Evolutionary conservation across 2,329 filamentous ascomycete genomes (phyloP), one percentile per base, ranked within the genome.

Genomic region (Gaeumannomyces sp.): DNA sequence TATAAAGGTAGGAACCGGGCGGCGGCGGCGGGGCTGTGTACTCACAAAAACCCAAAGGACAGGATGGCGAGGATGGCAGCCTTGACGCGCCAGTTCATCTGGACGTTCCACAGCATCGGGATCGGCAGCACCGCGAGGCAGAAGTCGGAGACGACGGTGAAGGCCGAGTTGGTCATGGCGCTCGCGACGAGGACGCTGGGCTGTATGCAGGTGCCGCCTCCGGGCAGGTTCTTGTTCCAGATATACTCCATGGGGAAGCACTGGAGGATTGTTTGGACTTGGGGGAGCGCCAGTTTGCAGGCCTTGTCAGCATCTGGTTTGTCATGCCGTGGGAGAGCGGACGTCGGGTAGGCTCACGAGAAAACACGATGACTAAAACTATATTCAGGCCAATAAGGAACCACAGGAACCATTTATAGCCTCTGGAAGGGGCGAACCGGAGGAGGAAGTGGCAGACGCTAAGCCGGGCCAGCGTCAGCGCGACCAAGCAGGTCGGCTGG

Each of bases 61-160:
- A 85, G 71, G 61, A 86, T 76, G 4, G 77, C 68, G 5, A 76
- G 78, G 35, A 85, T 75, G 22, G 78, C 73, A 7, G 78, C 64
- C 68, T 83, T 84, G 6, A 78, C 81, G 57, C 76, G 74, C 57
- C 71, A 71, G 59, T 78, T 79, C 73, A 85, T 81, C 65, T 80
- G 77, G 38, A 84, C 74, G 27, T 78, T 73, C 80, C 81, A 83
- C 0, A 85, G 73, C 56, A 85, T 77, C 16, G 78, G 77, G 10
- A 83, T 75, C 0, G 83, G 83, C 6, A 85, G 70, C 3, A 82
- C 70, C 2, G 79, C 82, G n/a, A 84, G 75, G 1, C 76, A 76
- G 72, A 81, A 80, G 67, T 86, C 82, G 59, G 75, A 78, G 4
- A 83, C 70, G 27, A 75, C 76, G 58, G 80, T 80, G 71, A 84